Evolutionary conservation across 148 eudicot species (phyloP).

Genomic region (Rhododendron griersonianum): DNA sequence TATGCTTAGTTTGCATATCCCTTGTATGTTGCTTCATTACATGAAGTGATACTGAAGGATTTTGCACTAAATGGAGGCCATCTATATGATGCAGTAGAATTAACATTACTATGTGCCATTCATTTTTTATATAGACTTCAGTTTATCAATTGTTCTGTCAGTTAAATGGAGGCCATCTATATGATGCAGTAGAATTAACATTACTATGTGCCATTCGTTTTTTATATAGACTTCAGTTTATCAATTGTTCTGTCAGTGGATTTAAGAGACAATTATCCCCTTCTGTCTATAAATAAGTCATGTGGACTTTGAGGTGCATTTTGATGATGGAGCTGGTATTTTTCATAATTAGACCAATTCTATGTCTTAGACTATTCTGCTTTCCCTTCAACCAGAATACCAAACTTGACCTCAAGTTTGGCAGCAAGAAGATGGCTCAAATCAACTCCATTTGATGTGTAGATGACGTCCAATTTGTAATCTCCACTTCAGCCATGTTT

Average conservation of each 20-base stretch:
- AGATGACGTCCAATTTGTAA: not conserved
- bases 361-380: not conserved
- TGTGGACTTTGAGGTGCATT: not conserved
- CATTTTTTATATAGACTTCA: not conserved
- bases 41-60: not conserved
- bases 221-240: not conserved
- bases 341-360: not conserved
- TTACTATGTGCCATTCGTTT: not conserved
- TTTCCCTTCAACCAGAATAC: not conserved
- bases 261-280: not conserved
- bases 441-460: not conserved
- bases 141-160: not conserved
- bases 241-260: not conserved
- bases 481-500: not conserved
- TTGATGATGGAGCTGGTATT: not conserved
- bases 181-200: not conserved
- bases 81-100: not conserved
- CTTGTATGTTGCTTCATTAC: not conserved
- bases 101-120: not conserved
- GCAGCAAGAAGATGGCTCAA: not conserved
- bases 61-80: not conserved
- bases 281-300: not conserved
- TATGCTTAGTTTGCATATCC: not conserved
- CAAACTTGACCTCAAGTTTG: not conserved
- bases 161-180: not conserved